phyloP scores from a whole-genome alignment of 352 stramenopile species.

The Phytophthora nicotianae region DNA sequence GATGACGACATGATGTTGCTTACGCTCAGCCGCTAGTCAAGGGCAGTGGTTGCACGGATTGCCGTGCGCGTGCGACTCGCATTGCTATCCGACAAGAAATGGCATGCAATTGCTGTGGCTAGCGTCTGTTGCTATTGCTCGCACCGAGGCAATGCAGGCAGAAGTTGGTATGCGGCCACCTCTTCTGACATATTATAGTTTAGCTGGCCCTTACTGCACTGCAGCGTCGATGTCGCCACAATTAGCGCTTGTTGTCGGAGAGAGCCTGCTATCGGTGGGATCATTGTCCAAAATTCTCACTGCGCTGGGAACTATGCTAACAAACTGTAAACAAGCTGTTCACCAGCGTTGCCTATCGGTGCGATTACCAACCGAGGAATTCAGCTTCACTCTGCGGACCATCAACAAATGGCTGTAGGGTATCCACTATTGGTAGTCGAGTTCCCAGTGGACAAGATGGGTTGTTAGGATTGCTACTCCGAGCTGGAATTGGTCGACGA shows the following conservation, averaged over 20 bases:
- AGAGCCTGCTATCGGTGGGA: not conserved
- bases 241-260: not conserved
- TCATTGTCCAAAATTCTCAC: not conserved
- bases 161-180: not conserved
- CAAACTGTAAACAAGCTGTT: too few relatives aligned
- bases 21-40: conserved; percentile 3
- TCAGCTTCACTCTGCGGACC: not conserved
- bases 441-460: too few relatives aligned
- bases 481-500: not conserved
- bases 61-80: not conserved
- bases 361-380: not conserved
- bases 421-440: not conserved
- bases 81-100: not conserved
- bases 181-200: not conserved
- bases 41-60: not conserved
- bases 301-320: not conserved
- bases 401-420: not conserved
- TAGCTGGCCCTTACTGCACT: not conserved
- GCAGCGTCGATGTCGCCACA: not conserved
- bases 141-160: not conserved
- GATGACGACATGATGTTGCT: conserved; percentile 5
- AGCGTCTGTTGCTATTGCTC: not conserved
- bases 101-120: not conserved
- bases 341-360: not conserved
- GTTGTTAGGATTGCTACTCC: too few relatives aligned